phyloP scores from a whole-genome alignment of 2,329 filamentous ascomycete species.

The Cladosporium sp. region DNA sequence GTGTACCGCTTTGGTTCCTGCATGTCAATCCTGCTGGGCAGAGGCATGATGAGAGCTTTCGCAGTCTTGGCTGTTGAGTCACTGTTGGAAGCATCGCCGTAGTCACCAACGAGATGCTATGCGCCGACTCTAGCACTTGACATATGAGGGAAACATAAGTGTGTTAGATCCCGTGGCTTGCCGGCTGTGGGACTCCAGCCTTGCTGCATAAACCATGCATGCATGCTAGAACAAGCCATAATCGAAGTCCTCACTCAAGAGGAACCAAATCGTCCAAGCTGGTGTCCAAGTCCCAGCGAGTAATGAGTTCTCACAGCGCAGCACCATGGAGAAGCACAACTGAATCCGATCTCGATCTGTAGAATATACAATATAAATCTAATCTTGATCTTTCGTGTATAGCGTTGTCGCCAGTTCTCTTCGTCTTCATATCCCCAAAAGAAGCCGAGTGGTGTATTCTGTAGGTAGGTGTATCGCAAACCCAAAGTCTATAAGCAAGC shows the following conservation, averaged over 20 bases:
- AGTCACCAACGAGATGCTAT: neutral
- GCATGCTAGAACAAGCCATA: neutral
- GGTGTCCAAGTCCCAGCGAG: neutral
- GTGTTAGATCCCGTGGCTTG: neutral
- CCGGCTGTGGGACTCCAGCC: neutral
- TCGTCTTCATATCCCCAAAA: neutral
- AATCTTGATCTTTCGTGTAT: neutral
- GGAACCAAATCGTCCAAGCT: neutral
- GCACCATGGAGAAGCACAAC: neutral
- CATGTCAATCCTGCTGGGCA: neutral
- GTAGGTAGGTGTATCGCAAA: neutral
- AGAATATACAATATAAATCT: neutral
- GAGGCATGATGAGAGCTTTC: neutral
- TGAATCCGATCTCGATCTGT: neutral
- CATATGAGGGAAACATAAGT: neutral
- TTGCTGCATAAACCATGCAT: neutral
- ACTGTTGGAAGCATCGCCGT: neutral
- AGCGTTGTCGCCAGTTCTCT: neutral
- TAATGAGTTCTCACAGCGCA: no score
- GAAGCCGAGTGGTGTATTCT: conserved; percentile 13
- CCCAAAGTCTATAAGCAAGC: neutral
- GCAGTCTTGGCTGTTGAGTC: neutral
- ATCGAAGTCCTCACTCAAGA: neutral
- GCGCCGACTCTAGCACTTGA: neutral
- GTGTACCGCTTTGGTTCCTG: neutral